Evolutionary conservation across 495 filamentous ascomycete species (phyloP).

Genomic region (Xylaria flabelliformis): DNA sequence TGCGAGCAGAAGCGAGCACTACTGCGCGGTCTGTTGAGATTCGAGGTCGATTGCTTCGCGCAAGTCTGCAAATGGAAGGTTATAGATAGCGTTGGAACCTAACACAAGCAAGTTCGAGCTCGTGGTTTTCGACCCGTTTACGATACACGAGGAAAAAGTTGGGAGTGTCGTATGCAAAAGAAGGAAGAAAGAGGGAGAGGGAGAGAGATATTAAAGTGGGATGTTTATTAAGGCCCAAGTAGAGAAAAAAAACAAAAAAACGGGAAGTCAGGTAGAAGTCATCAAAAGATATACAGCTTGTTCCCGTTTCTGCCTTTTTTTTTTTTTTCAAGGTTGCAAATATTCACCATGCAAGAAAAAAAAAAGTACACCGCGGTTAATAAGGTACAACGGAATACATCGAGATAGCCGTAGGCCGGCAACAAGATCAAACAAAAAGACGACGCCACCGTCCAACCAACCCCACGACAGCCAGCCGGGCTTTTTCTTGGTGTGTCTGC

Average conservation of each 20-base stretch:
- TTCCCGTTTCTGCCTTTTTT: neutral
- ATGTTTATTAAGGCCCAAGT: slow-evolving; percentile 14
- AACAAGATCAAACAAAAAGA: neutral
- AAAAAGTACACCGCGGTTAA: neutral
- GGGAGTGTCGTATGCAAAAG: neutral
- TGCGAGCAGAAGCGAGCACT: neutral
- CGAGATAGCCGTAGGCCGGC: neutral
- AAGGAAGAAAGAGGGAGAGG: neutral
- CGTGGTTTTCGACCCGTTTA: neutral
- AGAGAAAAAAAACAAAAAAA: neutral
- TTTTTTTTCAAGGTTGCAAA: neutral
- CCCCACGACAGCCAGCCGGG: neutral
- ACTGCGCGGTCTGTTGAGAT: neutral
- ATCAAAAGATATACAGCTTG: neutral
- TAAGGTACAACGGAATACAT: neutral
- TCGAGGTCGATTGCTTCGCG: neutral
- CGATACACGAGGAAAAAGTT: neutral
- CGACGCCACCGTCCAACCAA: neutral
- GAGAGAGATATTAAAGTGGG: neutral
- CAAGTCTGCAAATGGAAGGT: neutral
- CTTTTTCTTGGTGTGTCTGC: neutral
- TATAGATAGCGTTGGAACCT: neutral
- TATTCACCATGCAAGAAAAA: slow-evolving; percentile 1
- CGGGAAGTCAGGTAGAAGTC: neutral
- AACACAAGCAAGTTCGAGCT: neutral